Evolutionary conservation across 768 basidiomycete species (phyloP).

Genomic region (Suillus decipiens): DNA sequence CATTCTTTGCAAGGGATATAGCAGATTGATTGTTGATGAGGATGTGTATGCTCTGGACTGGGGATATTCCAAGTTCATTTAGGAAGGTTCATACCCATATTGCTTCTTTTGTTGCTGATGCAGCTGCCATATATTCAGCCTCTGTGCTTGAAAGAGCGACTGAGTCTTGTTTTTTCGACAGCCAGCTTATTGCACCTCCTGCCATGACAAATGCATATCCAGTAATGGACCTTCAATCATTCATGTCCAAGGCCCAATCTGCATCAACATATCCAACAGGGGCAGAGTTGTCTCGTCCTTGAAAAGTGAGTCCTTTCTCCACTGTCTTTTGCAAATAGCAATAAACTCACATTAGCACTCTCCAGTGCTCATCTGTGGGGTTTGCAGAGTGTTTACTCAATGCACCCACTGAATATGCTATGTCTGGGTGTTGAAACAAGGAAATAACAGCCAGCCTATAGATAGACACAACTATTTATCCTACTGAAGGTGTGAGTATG

Average conservation of each 20-base stretch:
- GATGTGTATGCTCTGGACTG: constrained; percentile 13
- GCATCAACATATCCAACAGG: constrained; percentile 14
- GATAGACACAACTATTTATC: no score
- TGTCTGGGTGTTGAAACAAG: no score
- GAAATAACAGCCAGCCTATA: no score
- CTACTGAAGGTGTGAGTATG: no score
- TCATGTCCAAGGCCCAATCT: constrained; percentile 15
- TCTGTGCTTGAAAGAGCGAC: constrained; percentile 35
- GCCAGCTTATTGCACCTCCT: constrained; percentile 42
- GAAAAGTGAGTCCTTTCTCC: neutral
- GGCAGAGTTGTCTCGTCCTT: neutral
- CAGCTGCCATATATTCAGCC: constrained; percentile 49
- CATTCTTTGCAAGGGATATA: constrained; percentile 1
- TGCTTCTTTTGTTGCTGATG: constrained; percentile 22
- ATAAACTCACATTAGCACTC: constrained; percentile 16
- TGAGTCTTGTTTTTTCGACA: constrained; percentile 2
- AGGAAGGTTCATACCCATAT: constrained; percentile 29
- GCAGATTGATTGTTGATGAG: constrained; percentile 13
- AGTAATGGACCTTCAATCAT: constrained; percentile 17
- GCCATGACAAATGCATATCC: constrained; percentile 35
- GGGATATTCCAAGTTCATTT: constrained; percentile 19
- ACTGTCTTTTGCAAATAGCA: constrained; percentile 21
- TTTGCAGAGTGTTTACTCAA: constrained; percentile 8
- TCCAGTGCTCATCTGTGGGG: constrained; percentile 13
- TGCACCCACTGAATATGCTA: constrained; percentile 5